Evolutionary conservation across 208 protist genomes (phyloP), one percentile per base, ranked within the genome.

Genomic region (Crithidia fasciculata): DNA sequence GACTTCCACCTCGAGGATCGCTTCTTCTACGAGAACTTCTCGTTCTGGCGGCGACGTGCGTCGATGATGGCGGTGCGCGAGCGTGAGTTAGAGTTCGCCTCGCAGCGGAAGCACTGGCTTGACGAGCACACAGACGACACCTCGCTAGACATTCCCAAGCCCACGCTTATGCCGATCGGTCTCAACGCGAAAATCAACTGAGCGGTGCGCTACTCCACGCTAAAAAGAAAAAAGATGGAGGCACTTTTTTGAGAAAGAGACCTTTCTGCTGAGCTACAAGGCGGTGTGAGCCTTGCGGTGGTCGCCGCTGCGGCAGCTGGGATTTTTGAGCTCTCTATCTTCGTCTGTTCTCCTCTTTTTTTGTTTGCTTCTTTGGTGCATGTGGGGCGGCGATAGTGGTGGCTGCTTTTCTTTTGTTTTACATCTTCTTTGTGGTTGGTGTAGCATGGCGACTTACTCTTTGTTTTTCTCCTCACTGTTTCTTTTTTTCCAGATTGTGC

Each of bases 1-100:
- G 92, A 97, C 77, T 97, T 97, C 74, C 92, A 95, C 70, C 66
- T 97, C 3, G 92, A 97, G 79, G 92, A 97, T 69, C 88, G 92
- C 54, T 94, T 95, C 86, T 92, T 94, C 74, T 93, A 90, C 78
- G 88, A 94, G 68, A 95, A 97, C 78, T 94, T 91, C 72, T 86
- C 86, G 8, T 95, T 88, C 83, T 95, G 90, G 90, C 68, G 89
- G 64, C 72, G 90, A 15, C 91, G 89, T 76, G 88, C 88, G 19
- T 72, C 90, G 47, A 85, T 97, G 81, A 78, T 94, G 79, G 92
- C 90, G 39, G 81, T 97, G 41, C 90, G 92, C 9, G 82, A 80
- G 61, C 78, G 89, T 13, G 90, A 97, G 83, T 65, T 97, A 40
- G 88, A 95, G 80, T 74, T 95, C 49, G 82, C 87, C 44, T 40